Base-by-base conservation (phyloP, 129 eudicot species). In the Helianthus annuus region DNA sequence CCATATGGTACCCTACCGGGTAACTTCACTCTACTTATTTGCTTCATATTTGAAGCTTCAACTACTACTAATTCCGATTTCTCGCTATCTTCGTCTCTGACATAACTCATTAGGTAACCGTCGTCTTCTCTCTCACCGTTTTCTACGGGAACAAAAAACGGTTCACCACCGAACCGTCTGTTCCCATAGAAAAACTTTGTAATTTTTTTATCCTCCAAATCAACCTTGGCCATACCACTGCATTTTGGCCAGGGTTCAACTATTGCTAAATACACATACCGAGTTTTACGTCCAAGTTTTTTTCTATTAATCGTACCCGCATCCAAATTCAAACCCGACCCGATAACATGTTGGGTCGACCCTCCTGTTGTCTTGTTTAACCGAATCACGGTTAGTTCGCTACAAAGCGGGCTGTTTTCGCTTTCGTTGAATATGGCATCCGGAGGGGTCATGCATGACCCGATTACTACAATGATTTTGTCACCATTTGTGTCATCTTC, bases 231-330 rank as follows among this genome's bases (percentile, higher is more conserved):
- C 7, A 91, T 79, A 1, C 97, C 96, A 17, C 80, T 22, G 48
- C 89, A 83, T 73, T 86, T 91, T 5, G 97, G 97, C 95, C 95
- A 91, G 19, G 97, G 95, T 12, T 91, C 90, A 3, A 84, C 92
- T 74, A 91, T 85, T 0, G 97, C 97, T 65, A 88, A 7, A 38
- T 83, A 88, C 1, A 73, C 79, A 9, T 64, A 85, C n/a, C 82
- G 85, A 7, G 85, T 82, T 66, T 83, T 83, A 13, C 71, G 78
- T 12, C 97, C 97, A 6, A 88, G 63, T 15, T 1, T 52, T 0
- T 10, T 65, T 60, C 76, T 83, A 72, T 91, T 85, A 44, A 88
- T 85, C 19, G 71, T 81, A 1, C 97, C 97, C 0, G 75, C 92
- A 51, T 91, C 97, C 40, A 91, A 71, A 38, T 88, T 91, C 70